Evolutionary conservation across 345 rosid genomes (phyloP), one percentile per base, ranked within the genome.

Genomic region (Dipteronia dyeriana): DNA sequence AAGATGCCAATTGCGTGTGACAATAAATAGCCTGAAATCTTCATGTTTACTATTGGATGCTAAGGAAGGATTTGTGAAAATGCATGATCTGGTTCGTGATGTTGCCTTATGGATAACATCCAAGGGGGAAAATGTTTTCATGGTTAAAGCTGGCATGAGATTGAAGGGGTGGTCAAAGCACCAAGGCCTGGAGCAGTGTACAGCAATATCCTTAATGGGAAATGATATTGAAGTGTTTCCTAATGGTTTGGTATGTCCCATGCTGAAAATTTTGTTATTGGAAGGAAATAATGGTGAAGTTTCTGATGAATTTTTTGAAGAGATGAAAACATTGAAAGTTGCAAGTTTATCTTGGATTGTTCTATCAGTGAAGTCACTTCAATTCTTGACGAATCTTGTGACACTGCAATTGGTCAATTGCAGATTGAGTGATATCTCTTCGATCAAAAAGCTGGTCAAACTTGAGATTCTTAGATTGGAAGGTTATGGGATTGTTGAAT

Each of bases 101-200:
- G 66, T 77, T 13, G 53, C 47, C n/a, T 43, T 19, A 3, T n/a
- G 26, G 61, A 61, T 47, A 45, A 14, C 47, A 3, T 25, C 22
- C 0, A 1, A 54, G 9, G 70, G 38, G 7, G 9, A 70, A 17
- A 7, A 70, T 38, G 17, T 38, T 4, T 61, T 62, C 25, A 11
- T 47, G 53, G 69, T 49, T 14, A 71, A 70, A 47, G 3, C 63
- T 61, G 65, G 62, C 39, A 1, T 7, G 3, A n/a, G 43, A 31
- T 53, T 71, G 75, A 41, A 3, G 1, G 70, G 61, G 4, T 77
- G 80, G 80, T 70, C 70, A 16, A 34, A 61, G 74, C 26, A 19
- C 10, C 43, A 39, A 17, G 4, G 26, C 23, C n/a, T 68, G 2
- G 59, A 68, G 29, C 4, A n/a, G 17, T 41, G 3, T 31, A 65